Percentiles rank a stretch among this genome's conserved stretches.
Evolutionary conservation across 148 eudicot genomes (phyloP).

Genomic region (Rhododendron vialii): DNA sequence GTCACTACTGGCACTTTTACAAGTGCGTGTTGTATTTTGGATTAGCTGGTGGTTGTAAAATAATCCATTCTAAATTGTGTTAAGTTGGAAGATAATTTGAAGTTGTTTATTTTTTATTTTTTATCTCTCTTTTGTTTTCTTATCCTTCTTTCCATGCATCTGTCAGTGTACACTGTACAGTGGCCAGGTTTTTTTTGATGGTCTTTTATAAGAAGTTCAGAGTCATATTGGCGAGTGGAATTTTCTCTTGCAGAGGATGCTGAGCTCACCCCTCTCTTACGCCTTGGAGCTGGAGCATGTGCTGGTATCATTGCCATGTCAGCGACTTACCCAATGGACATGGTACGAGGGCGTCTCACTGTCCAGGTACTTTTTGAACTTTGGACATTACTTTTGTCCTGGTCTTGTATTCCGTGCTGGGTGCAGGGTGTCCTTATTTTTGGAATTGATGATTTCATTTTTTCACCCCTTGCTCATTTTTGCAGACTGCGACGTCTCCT

Average conservation of each 20-base stretch:
- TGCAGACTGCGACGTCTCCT: conserved; percentile 82
- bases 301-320: conserved; percentile 98
- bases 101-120: neutral
- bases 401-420: neutral
- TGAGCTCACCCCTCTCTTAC: conserved; percentile 76
- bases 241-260: conserved; percentile 58
- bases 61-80: neutral
- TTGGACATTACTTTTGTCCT: neutral
- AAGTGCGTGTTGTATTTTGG: neutral
- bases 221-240: neutral
- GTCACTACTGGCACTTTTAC: neutral
- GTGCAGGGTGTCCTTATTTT: neutral
- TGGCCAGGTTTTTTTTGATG: neutral
- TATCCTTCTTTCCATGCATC: conserved; percentile 3
- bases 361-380: conserved; percentile 59
- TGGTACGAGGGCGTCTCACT: conserved; percentile 90
- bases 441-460: conserved; percentile 2
- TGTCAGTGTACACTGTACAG: neutral
- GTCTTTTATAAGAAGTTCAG: neutral
- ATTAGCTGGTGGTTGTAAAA: neutral
- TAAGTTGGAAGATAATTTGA: conserved; percentile 1
- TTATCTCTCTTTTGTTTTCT: too few species aligned
- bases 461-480: neutral
- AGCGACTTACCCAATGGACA: conserved; percentile 92
- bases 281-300: conserved; percentile 96